These are phyloP conservation scores for Lactarius hengduanensis DNA, from an alignment of 768 basidiomycete genomes.

Conservation along the genomic window DNA sequence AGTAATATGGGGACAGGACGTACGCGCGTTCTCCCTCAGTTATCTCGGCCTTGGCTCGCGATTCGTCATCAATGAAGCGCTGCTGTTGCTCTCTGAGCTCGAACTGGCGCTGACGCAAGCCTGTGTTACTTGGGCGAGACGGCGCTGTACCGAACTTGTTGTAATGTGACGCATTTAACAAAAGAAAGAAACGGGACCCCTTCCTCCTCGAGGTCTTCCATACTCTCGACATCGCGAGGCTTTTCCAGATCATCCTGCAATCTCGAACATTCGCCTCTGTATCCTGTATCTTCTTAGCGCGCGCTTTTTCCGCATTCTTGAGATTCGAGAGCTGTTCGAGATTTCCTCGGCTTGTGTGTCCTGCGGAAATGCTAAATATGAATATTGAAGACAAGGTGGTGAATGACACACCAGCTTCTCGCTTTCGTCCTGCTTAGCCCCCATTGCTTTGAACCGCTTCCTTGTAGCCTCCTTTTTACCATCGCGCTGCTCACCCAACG, in stretches of 20 bases:
- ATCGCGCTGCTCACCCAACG: constrained; percentile 49
- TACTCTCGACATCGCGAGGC: constrained; percentile 50
- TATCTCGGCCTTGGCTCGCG: constrained; percentile 37
- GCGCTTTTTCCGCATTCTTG: constrained; percentile 61
- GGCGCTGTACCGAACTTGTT: constrained; percentile 24
- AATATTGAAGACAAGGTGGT: not conserved
- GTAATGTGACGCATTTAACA: not conserved
- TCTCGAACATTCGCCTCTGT: constrained; percentile 51
- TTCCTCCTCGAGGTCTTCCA: constrained; percentile 46
- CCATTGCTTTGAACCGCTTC: constrained; percentile 52
- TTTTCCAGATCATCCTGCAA: constrained; percentile 49
- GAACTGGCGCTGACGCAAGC: constrained; percentile 31
- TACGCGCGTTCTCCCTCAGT: constrained; percentile 28
- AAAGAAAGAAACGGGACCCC: constrained; percentile 40
- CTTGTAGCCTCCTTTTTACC: constrained; percentile 52
- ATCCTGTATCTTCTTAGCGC: constrained; percentile 53
- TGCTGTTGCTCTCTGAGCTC: constrained; percentile 43
- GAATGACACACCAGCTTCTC: constrained; percentile 48
- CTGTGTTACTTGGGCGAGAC: constrained; percentile 34
- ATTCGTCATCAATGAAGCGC: constrained; percentile 38
- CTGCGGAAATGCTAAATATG: constrained; percentile 37
- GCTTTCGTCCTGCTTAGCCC: constrained; percentile 45
- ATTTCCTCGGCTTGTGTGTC: constrained; percentile 53
- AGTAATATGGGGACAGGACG: not conserved
- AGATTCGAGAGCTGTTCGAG: constrained; percentile 49